phyloP scores from a whole-genome alignment of 768 basidiomycete genomes.

The Mycena metata region DNA sequence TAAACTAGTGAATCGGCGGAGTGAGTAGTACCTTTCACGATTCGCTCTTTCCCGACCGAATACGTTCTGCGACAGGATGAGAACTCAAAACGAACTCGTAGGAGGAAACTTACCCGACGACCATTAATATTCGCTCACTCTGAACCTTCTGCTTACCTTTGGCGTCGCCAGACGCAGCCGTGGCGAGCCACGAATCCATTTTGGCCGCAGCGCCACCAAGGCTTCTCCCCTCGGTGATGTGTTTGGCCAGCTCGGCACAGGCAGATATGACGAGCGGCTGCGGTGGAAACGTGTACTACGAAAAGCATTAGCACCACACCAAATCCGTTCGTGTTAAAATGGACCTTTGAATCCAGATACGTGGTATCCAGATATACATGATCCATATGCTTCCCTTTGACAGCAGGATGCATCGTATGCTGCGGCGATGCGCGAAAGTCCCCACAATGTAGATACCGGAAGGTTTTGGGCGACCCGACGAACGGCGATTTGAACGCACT shows the following conservation, averaged over 20 bases:
- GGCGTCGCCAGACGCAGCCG: conserved; percentile 31
- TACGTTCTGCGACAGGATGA: conserved; percentile 75
- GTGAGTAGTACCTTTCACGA: conserved; percentile 83
- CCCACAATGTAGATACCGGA: conserved; percentile 96
- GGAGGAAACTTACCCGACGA: conserved; percentile 72
- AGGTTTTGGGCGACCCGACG: conserved; percentile 77
- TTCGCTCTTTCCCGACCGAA: conserved; percentile 96
- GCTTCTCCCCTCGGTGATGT: conserved; percentile 61
- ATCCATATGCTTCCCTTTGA: conserved; percentile 87
- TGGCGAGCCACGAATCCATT: conserved; percentile 66
- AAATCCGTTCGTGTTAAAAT: not conserved
- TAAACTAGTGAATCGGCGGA: not conserved
- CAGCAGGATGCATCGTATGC: conserved; percentile 87
- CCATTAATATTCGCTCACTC: conserved; percentile 63
- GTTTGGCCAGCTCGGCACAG: conserved; percentile 85
- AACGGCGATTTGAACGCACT: conserved; percentile 77
- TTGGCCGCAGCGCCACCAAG: conserved; percentile 49
- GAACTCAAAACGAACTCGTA: conserved; percentile 3
- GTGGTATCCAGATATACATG: conserved; percentile 96
- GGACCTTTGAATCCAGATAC: conserved; percentile 88
- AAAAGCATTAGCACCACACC: conserved; percentile 10
- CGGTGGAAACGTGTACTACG: conserved; percentile 92
- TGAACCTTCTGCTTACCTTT: conserved; percentile 55
- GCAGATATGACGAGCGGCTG: conserved; percentile 95
- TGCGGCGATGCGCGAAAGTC: conserved; percentile 92